A percentile compares a stretch with the other conserved stretches of the same genome.
Conservation (phyloP, 2,329 filamentous ascomycete genomes). For the Xylariaceae sp. region DNA sequence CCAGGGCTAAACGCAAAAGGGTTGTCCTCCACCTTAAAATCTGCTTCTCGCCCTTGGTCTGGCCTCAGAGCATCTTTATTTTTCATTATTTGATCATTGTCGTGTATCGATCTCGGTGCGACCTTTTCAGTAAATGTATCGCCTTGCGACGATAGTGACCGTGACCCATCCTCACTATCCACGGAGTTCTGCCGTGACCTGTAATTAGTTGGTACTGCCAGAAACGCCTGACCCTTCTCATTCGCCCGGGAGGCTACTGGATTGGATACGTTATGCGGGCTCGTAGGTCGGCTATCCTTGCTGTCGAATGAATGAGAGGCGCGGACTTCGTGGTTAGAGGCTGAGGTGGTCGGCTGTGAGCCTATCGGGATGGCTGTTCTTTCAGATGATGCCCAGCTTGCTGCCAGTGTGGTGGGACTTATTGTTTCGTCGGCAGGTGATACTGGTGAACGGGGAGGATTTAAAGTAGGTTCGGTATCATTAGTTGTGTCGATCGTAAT, state of each 20-base stretch:
- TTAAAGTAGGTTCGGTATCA: slow-evolving; percentile 34
- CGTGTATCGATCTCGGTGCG: slow-evolving; percentile 42
- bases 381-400: slow-evolving; percentile 37
- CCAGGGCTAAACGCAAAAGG: slow-evolving; percentile 86
- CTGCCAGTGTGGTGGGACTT: slow-evolving; percentile 40
- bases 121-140: slow-evolving; percentile 61
- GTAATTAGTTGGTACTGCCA: slow-evolving; percentile 67
- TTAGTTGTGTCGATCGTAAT: slow-evolving; percentile 47
- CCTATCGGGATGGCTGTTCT: slow-evolving; percentile 26
- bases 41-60: slow-evolving; percentile 75
- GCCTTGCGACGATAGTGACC: slow-evolving; percentile 58
- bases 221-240: slow-evolving; percentile 59
- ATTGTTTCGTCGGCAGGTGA: slow-evolving; percentile 38
- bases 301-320: slow-evolving; percentile 66
- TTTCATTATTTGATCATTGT: slow-evolving; percentile 63
- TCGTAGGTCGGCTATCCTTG: slow-evolving; percentile 69
- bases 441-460: slow-evolving; percentile 34
- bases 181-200: slow-evolving; percentile 72
- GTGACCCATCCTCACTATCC: slow-evolving; percentile 68
- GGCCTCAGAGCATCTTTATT: slow-evolving; percentile 74
- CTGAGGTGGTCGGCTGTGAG: slow-evolving; percentile 30
- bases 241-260: slow-evolving; percentile 54
- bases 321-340: slow-evolving; percentile 52
- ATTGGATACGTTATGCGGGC: slow-evolving; percentile 74
- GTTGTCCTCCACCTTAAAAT: slow-evolving; percentile 79